phyloP scores from a whole-genome alignment of 2,329 filamentous ascomycete species.

The Ascocoryne sarcoides region DNA sequence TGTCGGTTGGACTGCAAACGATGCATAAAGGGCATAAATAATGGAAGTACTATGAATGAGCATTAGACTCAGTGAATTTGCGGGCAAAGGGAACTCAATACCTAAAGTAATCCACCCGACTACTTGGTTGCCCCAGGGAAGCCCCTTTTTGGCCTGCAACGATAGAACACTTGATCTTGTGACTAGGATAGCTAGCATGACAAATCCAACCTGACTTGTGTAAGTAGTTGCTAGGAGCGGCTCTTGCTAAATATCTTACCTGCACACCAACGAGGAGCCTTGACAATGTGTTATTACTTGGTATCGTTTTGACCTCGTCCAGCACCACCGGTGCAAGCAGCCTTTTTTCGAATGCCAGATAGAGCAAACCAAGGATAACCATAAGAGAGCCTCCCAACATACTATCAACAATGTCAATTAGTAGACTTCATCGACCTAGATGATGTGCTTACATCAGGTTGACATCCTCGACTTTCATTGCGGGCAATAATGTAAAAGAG shows the following conservation, averaged over 20 bases:
- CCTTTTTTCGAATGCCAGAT: slow-evolving; percentile 67
- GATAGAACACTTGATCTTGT: slow-evolving; percentile 81
- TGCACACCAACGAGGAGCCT: slow-evolving; percentile 58
- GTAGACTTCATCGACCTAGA: background rate
- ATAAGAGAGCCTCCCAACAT: slow-evolving; percentile 70
- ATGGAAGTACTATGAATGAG: slow-evolving; percentile 50
- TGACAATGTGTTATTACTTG: slow-evolving; percentile 41
- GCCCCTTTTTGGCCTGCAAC: slow-evolving; percentile 72
- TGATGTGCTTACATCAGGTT: slow-evolving; percentile 55
- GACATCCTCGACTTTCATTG: slow-evolving; percentile 73
- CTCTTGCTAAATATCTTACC: slow-evolving; percentile 32
- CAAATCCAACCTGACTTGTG: slow-evolving; percentile 56
- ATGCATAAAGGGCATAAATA: slow-evolving; percentile 75
- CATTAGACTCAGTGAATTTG: background rate
- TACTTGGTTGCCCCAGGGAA: slow-evolving; percentile 80
- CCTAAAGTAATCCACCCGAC: slow-evolving; percentile 75
- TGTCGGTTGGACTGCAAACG: slow-evolving; percentile 71
- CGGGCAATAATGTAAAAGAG: slow-evolving; percentile 79
- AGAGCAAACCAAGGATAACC: slow-evolving; percentile 65
- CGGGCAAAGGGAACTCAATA: slow-evolving; percentile 32
- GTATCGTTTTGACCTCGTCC: slow-evolving; percentile 16
- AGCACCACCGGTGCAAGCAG: slow-evolving; percentile 22
- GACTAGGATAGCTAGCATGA: slow-evolving; percentile 73
- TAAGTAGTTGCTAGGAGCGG: slow-evolving; percentile 5
- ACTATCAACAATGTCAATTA: slow-evolving; percentile 35